A percentile compares a stretch with the other conserved stretches of the same genome.
These are phyloP conservation scores for Penicillium corylophilum DNA, from an alignment of 2,329 filamentous ascomycete species.

Conservation along the genomic window DNA sequence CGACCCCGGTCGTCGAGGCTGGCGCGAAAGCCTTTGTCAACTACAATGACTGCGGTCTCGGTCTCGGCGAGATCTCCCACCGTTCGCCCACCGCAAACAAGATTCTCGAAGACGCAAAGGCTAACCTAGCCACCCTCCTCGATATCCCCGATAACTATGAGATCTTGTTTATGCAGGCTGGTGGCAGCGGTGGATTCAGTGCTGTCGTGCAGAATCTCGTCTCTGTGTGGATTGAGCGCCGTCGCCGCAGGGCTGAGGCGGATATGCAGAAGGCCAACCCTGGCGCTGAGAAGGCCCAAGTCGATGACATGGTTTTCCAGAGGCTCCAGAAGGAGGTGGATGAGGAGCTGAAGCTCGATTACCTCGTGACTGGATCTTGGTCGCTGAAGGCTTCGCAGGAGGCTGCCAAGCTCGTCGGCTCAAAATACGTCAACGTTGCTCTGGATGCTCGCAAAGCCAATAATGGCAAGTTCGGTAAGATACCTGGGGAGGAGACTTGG, in stretches of 20 bases:
- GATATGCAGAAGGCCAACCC: slow-evolving; percentile 48
- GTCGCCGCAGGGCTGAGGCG: slow-evolving; percentile 59
- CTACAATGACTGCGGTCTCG: slow-evolving; percentile 76
- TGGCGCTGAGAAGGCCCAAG: slow-evolving; percentile 49
- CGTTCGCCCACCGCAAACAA: slow-evolving; percentile 74
- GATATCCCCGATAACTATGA: slow-evolving; percentile 86
- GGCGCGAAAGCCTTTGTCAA: slow-evolving; percentile 77
- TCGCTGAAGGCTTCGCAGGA: slow-evolving; percentile 87
- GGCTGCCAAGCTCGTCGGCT: slow-evolving; percentile 71
- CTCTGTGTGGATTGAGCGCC: slow-evolving; percentile 73
- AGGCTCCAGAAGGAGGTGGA: slow-evolving; percentile 65
- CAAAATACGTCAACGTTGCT: slow-evolving; percentile 74
- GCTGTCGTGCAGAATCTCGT: slow-evolving; percentile 82
- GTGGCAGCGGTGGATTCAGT: slow-evolving; percentile 82
- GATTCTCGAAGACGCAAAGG: slow-evolving; percentile 77
- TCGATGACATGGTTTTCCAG: slow-evolving; percentile 58
- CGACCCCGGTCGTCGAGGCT: slow-evolving; percentile 74
- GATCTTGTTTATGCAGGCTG: slow-evolving; percentile 67
- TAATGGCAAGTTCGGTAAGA: slow-evolving; percentile 79
- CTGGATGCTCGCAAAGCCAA: slow-evolving; percentile 64
- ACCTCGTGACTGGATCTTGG: slow-evolving; percentile 88
- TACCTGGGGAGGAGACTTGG: slow-evolving; percentile 76
- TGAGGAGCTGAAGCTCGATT: slow-evolving; percentile 76
- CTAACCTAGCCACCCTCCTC: slow-evolving; percentile 69
- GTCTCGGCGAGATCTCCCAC: slow-evolving; percentile 87